Base-by-base conservation (phyloP, 176 grass and related monocot species). In the Lolium perenne region DNA sequence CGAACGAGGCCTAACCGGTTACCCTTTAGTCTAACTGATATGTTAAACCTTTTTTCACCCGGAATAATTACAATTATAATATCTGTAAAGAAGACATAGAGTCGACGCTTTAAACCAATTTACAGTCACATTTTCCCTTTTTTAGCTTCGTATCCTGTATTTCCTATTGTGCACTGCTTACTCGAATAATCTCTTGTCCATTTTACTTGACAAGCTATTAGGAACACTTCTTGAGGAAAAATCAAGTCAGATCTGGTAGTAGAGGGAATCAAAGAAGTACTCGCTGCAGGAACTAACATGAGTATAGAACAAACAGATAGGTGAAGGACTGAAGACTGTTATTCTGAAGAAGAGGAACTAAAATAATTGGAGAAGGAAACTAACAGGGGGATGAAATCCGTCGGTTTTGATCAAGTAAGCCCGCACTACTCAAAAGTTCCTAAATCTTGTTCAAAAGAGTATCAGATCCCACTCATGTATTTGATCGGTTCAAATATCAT, bases 301-400 rank as follows among this genome's bases (percentile, higher is more conserved):
- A 90, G 89, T 83, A 90, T 83, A 77, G 85, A 90, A 85, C 70
- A 77, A 51, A 76, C 82, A 69, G 4, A 43, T 43, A 43, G 41
- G 5, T 2, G 41, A 43, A 43, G 8, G 5, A 7, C 41, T 43
- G 82, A 90, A 53, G 73, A 90, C 49, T 90, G 85, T 38, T 88
- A 90, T 90, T 89, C 85, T 59, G 88, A 93, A 76, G 85, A 88
- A 93, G 85, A 87, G 64, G 91, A 90, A 84, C 45, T 90, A 20
- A 41, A 69, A 14, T 69, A 69, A 82, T 93, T 43, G 81, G 86
- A 79, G 91, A 90, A 82, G 88, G 90, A 85, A 90, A 93, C 11
- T 85, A 93, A 82, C 85, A 88, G 78, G 88, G 90, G 66, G 88
- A 93, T 79, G 91, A 90, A 82, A 86, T 90, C 8, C 32, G 32